These are phyloP conservation scores for Raddia distichophylla DNA, from an alignment of 176 grass and related monocot species.

Conservation along the genomic window DNA sequence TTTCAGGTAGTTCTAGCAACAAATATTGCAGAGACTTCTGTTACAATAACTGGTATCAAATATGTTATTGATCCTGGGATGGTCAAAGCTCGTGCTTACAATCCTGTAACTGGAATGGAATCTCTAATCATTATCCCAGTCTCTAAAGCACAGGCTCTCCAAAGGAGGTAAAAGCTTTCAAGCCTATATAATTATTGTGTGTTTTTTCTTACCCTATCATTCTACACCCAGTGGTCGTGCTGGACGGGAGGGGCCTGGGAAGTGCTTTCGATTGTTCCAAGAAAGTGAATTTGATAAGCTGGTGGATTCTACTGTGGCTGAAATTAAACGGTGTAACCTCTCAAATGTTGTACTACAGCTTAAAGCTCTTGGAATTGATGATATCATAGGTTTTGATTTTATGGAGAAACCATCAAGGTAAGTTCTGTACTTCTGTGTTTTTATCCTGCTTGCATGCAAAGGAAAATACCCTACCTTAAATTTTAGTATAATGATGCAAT, in stretches of 20 bases:
- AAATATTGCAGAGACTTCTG: slow-evolving; percentile 97
- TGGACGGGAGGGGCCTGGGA: slow-evolving; percentile 81
- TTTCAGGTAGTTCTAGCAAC: slow-evolving; percentile 91
- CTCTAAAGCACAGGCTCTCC: slow-evolving; percentile 95
- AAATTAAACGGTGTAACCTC: slow-evolving; percentile 96
- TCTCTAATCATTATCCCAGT: slow-evolving; percentile 84
- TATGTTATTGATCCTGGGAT: slow-evolving; percentile 95
- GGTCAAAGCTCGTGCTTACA: slow-evolving; percentile 96
- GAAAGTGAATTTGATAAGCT: slow-evolving; percentile 88
- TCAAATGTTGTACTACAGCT: slow-evolving; percentile 93
- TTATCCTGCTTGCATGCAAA: slow-evolving; percentile 3
- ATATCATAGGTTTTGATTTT: slow-evolving; percentile 95
- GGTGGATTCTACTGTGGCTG: slow-evolving; percentile 81
- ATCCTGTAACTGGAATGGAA: slow-evolving; percentile 94
- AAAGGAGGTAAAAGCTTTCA: slow-evolving; percentile 65
- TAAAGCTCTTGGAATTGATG: slow-evolving; percentile 95
- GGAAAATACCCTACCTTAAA: not conserved
- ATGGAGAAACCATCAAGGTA: slow-evolving; percentile 97
- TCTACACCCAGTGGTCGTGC: slow-evolving; percentile 71
- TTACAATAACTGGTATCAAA: slow-evolving; percentile 98
- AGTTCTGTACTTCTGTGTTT: slow-evolving; percentile 20
- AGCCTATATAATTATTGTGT: slow-evolving; percentile 11
- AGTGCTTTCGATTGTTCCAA: slow-evolving; percentile 81
- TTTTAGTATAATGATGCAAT: not conserved
- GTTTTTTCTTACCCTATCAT: slow-evolving; percentile 26